Percentiles rank a stretch among this genome's conserved stretches.
phyloP scores from a whole-genome alignment of 2,329 filamentous ascomycete species.

The Penicillium aurantiogriseum region DNA sequence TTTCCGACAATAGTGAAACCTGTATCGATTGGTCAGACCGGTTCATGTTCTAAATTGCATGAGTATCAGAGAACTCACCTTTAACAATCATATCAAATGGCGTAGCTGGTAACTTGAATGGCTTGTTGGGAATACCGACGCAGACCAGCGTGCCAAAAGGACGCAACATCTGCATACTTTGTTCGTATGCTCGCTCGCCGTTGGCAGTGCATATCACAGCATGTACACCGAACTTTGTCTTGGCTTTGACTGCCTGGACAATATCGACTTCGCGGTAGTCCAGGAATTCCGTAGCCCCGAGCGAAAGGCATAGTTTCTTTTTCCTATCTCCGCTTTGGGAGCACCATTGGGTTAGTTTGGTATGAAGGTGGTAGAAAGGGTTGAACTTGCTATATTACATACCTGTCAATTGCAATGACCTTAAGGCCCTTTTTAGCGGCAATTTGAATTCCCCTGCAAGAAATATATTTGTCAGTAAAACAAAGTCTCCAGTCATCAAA shows the following conservation, averaged over 20 bases:
- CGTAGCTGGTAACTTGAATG: conserved; percentile 46
- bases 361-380: background rate
- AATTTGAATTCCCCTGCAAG: conserved; percentile 38
- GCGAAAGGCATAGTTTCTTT: conserved; percentile 32
- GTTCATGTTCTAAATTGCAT: background rate
- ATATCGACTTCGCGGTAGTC: conserved; percentile 40
- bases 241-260: conserved; percentile 38
- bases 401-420: conserved; percentile 42
- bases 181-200: conserved; percentile 45
- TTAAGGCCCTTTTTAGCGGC: conserved; percentile 36
- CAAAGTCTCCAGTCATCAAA: background rate
- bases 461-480: background rate
- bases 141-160: conserved; percentile 50
- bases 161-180: conserved; percentile 46
- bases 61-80: conserved; percentile 26
- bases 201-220: conserved; percentile 50
- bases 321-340: conserved; percentile 34
- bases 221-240: conserved; percentile 48
- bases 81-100: conserved; percentile 50
- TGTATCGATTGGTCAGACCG: conserved; percentile 4
- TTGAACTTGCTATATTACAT: background rate
- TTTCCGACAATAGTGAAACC: conserved; percentile 48
- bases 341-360: background rate
- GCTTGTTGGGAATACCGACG: conserved; percentile 46
- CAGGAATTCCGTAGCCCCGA: conserved; percentile 36